Evolutionary conservation across 106 monocot species (phyloP), one percentile per base, ranked within the genome.

Genomic region (Dioscorea dumetorum): DNA sequence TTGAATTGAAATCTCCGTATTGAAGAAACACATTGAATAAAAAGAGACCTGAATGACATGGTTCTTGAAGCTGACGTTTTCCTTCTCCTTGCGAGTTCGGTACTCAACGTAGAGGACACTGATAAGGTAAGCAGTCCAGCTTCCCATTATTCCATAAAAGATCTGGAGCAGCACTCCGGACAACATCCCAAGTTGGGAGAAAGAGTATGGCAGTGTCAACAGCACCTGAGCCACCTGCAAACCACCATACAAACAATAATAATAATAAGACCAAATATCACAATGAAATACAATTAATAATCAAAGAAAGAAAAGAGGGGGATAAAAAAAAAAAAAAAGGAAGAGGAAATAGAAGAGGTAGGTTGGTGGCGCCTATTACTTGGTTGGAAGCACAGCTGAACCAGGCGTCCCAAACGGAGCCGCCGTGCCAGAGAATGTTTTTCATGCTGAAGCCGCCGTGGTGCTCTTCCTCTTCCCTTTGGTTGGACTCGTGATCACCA

Each of bases 101-200:
- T 82, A 94, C 67, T 94, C 93, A 49, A 94, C 74, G 78, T 90
- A 94, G 77, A 90, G 93, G 34, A 94, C 90, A 58, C 94, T 94
- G 84, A 94, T 94, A 67, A 94, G 87, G 57, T 94, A 94, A 1
- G 94, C 94, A 9, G 90, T 90, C 94, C 94, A 94, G 78, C 94
- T 94, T 22, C 94, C 94, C 87, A 94, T 66, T 33, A 87, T 19
- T 4, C 94, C 94, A 60, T 94, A 94, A 76, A 94, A 94, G 48
- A 94, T 18, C 87, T 94, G 94, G 28, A 94, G 67, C 21, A 87
- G 35, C 50, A 90, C 20, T 0, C 94, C 90, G 0, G 90, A 90
- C 18, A 84, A 61, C 94, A 94, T 90, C 57, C 94, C 94, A 62
- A 94, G 81, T 76, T 94, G 94, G 12, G 94, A 84, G 81, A 94